Conservation (phyloP, 2,329 filamentous ascomycete species). For the Myriosclerotinia curreyana region DNA sequence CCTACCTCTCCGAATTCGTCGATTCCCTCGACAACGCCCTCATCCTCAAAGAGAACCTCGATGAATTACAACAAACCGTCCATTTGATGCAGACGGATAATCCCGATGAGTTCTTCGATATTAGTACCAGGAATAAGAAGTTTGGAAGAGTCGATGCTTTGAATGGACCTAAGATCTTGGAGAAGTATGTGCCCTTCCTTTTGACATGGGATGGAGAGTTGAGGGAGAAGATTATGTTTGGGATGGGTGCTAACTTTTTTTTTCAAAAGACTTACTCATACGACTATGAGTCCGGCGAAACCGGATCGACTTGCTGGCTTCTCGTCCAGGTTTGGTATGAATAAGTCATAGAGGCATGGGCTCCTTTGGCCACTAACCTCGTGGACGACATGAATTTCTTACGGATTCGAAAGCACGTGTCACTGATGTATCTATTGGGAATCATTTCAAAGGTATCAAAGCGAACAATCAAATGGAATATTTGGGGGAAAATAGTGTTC, state of each 20-base stretch:
- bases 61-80: constrained; percentile 91
- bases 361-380: constrained; percentile 1
- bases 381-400: constrained; percentile 2
- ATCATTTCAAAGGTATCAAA: neutral
- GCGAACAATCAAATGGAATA: neutral
- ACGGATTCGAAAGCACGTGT: neutral
- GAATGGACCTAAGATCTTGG: constrained; percentile 83
- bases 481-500: neutral
- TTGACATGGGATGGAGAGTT: constrained; percentile 1
- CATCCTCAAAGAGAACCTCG: constrained; percentile 84
- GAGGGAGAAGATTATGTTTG: neutral
- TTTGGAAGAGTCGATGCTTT: constrained; percentile 90
- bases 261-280: constrained; percentile 57
- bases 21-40: constrained; percentile 76
- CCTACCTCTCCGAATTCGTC: constrained; percentile 83
- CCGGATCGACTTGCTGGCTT: constrained; percentile 66
- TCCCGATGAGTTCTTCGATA: constrained; percentile 95
- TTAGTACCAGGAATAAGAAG: constrained; percentile 83
- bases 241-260: neutral
- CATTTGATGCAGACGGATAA: constrained; percentile 84
- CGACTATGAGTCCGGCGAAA: constrained; percentile 56
- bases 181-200: constrained; percentile 64
- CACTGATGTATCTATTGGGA: neutral
- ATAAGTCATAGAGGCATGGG: constrained; percentile 37
- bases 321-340: constrained; percentile 72